Base-by-base conservation (phyloP, 2,329 filamentous ascomycete genomes). In the Daldinia sp. region DNA sequence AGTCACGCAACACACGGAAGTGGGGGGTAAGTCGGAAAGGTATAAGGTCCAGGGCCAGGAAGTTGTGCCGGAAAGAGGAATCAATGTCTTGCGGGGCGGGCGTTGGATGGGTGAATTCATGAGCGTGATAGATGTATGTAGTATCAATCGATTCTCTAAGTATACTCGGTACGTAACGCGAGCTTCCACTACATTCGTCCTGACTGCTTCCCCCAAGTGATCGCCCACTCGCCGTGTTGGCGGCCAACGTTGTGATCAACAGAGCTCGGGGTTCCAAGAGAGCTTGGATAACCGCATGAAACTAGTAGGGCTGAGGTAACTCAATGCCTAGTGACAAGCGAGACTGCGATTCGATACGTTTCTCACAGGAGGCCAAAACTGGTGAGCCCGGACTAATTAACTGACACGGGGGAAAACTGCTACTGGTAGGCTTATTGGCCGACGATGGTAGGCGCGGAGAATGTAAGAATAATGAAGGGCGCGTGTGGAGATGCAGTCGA, bases 51-150 rank as follows among this genome's bases (percentile, higher is more conserved):
- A 70, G 67, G 67, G 64, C 67, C 68, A 71, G 70, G 70, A 70
- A 60, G 68, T 71, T 73, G 73, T 71, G 71, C 71, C 73, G 67
- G 70, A 73, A 72, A 71, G 70, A 74, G 73, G 66, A 74, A 72
- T 73, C 66, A 73, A 70, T 71, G 68, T 69, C 71, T 76, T 74
- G 72, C 71, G 73, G 73, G 72, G 71, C 72, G 72, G 62, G 66
- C 64, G 64, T 69, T 69, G 68, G 73, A 74, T 75, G 71, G 73
- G 73, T 74, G 71, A 74, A 74, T 73, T 73, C 72, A 74, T 74
- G 68, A 69, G 70, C 69, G 71, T 68, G 63, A 68, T 68, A 62
- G 66, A 53, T 48, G 59, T 51, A 50, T 58, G 54, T 68, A 67
- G 71, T 68, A 72, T 74, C 59, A 71, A 58, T 69, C 58, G 72